A percentile compares a stretch with the other conserved stretches of the same genome.
These are phyloP conservation scores for Dacryopinax primogenitus DNA, from an alignment of 768 basidiomycete species.

Conservation along the genomic window DNA sequence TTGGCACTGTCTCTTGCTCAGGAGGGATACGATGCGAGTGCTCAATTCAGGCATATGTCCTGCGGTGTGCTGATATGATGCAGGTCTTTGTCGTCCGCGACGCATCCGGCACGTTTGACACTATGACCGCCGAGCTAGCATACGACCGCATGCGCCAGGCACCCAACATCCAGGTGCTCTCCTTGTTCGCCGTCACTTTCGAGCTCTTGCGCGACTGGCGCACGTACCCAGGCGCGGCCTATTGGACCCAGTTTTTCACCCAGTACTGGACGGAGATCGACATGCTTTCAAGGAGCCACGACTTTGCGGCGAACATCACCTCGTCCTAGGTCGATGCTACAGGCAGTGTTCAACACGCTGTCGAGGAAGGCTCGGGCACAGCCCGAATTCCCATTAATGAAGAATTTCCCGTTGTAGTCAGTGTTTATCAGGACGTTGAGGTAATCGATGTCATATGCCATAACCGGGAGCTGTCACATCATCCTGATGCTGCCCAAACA, in stretches of 20 bases:
- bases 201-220: slow-evolving; percentile 45
- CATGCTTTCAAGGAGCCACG: not conserved
- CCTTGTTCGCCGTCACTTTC: slow-evolving; percentile 33
- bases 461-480: not conserved
- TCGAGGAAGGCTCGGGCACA: not conserved
- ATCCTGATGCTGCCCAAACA: not conserved
- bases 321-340: not conserved
- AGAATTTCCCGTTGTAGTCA: not conserved
- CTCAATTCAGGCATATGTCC: no score
- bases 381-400: not conserved
- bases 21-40: slow-evolving; percentile 33
- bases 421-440: not conserved
- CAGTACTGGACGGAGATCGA: slow-evolving; percentile 25
- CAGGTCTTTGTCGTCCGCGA: slow-evolving; percentile 35
- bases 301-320: not conserved
- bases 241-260: slow-evolving; percentile 37
- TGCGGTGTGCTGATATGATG: not conserved
- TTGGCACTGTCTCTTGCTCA: slow-evolving; percentile 33
- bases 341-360: not conserved
- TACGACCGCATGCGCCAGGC: slow-evolving; percentile 39
- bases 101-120: slow-evolving; percentile 34
- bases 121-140: slow-evolving; percentile 33
- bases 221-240: slow-evolving; percentile 33
- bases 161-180: slow-evolving; percentile 34
- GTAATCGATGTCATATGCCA: not conserved